Percentiles rank a stretch among this genome's conserved stretches.
Evolutionary conservation across 371 early-diverging fungal genomes (phyloP).

Genomic region (Mucor indicus): DNA sequence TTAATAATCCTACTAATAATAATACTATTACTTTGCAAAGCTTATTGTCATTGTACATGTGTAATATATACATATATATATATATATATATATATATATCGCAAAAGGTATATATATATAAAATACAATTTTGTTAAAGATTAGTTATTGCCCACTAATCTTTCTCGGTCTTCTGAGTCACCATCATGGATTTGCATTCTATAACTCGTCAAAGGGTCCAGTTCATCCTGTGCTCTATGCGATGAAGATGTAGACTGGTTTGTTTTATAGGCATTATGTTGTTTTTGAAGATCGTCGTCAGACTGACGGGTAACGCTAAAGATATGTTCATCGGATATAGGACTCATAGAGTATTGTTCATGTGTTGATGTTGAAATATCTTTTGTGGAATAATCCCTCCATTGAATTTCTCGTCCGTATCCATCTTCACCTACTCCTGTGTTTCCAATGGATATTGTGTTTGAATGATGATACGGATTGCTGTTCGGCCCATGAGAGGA

Average conservation of each 20-base stretch:
- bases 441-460: slow-evolving; percentile 22
- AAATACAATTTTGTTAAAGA: too few species aligned
- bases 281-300: too few species aligned
- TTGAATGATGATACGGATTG: slow-evolving; percentile 9
- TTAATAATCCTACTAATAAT: not conserved
- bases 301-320: too few species aligned
- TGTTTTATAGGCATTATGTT: too few species aligned
- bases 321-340: too few species aligned
- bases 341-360: too few species aligned
- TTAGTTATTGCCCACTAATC: slow-evolving; percentile 10
- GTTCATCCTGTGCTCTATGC: slow-evolving; percentile 29
- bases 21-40: too few species aligned
- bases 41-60: too few species aligned
- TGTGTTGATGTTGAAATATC: too few species aligned
- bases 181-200: slow-evolving; percentile 15
- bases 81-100: too few species aligned
- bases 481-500: not conserved
- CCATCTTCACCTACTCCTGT: slow-evolving; percentile 19
- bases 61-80: too few species aligned
- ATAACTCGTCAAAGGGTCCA: slow-evolving; percentile 19
- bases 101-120: too few species aligned
- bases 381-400: slow-evolving; percentile 9
- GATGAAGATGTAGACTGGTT: slow-evolving; percentile 4
- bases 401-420: slow-evolving; percentile 13
- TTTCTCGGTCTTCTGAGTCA: slow-evolving; percentile 17